Conservation (phyloP, 768 basidiomycete species). For the Mycena maculata region DNA sequence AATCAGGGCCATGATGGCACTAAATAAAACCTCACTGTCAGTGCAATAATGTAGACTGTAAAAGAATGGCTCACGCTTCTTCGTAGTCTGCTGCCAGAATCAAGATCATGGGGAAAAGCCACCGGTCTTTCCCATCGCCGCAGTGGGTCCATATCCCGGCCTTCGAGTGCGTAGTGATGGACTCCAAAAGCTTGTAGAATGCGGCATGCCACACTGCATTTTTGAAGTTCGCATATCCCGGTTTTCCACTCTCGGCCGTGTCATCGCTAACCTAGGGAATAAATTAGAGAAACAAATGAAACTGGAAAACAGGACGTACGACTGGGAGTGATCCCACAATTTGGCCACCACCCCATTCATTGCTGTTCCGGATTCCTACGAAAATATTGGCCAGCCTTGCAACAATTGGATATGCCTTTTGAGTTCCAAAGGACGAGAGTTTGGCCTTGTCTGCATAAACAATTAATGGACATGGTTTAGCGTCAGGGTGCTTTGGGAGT, state of each 20-base stretch:
- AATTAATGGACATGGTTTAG: conserved; percentile 46
- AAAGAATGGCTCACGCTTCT: conserved; percentile 51
- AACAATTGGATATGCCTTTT: conserved; percentile 53
- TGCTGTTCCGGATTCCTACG: conserved; percentile 46
- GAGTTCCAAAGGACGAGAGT: conserved; percentile 52
- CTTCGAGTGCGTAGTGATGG: conserved; percentile 31
- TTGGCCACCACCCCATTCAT: conserved; percentile 46
- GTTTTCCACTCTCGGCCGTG: conserved; percentile 42
- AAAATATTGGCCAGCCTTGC: conserved; percentile 48
- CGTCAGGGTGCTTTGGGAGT: conserved; percentile 34
- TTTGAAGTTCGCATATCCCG: conserved; percentile 47
- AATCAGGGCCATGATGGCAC: conserved; percentile 54
- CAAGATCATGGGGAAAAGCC: too few relatives aligned
- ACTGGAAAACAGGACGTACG: conserved; percentile 39
- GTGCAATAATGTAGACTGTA: too few relatives aligned
- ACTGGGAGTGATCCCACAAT: conserved; percentile 55
- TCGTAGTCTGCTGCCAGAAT: too few relatives aligned
- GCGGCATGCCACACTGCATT: conserved; percentile 52
- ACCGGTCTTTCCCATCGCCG: too few relatives aligned
- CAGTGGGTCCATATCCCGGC: conserved; percentile 40
- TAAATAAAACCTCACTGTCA: too few relatives aligned
- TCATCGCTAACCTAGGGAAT: conserved; percentile 46
- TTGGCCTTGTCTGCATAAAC: conserved; percentile 56
- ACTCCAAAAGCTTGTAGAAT: conserved; percentile 45
- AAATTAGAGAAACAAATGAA: background rate